Evolutionary conservation across 2,329 filamentous ascomycete genomes (phyloP).

Genomic region (Pseudogymnoascus sp.): DNA sequence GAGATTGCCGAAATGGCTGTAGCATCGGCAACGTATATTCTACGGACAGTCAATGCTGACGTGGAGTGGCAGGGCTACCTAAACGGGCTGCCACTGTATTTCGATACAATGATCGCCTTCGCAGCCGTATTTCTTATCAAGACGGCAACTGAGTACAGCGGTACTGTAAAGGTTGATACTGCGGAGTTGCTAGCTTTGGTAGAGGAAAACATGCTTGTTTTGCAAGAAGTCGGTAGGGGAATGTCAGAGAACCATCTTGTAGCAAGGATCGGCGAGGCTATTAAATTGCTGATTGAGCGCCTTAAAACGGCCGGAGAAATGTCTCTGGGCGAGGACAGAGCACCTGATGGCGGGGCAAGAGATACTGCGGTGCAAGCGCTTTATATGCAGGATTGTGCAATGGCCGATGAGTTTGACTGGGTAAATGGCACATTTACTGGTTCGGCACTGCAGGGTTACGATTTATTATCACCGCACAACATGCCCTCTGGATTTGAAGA

Average conservation of each 20-base stretch:
- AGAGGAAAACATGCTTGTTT: not conserved
- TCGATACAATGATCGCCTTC: constrained; percentile 29
- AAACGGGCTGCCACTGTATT: constrained; percentile 27
- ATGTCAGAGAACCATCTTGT: not conserved
- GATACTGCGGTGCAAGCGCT: not conserved
- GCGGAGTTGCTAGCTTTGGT: constrained; percentile 22
- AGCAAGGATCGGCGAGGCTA: not conserved
- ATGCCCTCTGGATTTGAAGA: not conserved
- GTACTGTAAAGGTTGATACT: constrained; percentile 19
- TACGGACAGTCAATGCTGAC: constrained; percentile 23
- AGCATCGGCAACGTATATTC: constrained; percentile 24
- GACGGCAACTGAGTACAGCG: constrained; percentile 19
- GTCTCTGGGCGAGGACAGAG: not conserved
- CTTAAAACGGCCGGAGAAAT: not conserved
- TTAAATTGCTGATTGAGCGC: not conserved
- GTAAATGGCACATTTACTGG: not conserved
- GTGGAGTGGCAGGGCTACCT: constrained; percentile 24
- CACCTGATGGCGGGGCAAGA: not conserved
- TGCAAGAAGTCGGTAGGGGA: constrained; percentile 9
- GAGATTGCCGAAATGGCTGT: constrained; percentile 28
- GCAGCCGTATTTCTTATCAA: constrained; percentile 28
- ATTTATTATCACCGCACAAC: not conserved
- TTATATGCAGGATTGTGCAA: not conserved
- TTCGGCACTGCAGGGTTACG: not conserved
- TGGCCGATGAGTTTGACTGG: not conserved